Percentiles rank a stretch among this genome's conserved stretches.
These are phyloP conservation scores for Cladosporium sp. DNA, from an alignment of 2,329 filamentous ascomycete species.

Conservation along the genomic window DNA sequence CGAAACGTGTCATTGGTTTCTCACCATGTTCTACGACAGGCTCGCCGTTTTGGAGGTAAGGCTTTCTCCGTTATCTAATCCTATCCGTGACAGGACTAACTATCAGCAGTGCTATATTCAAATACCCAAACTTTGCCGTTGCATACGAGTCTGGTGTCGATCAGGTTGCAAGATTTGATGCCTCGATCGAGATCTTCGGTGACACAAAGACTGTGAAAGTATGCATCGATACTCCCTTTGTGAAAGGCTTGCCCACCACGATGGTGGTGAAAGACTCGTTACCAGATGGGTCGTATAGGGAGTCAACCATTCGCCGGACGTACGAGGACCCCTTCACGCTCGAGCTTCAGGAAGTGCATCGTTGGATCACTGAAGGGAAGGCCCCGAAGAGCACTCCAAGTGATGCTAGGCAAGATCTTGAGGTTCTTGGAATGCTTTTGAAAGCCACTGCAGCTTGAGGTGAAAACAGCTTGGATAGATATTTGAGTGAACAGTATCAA, in stretches of 20 bases:
- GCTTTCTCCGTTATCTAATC: neutral
- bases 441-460: neutral
- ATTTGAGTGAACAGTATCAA: too few relatives aligned
- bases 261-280: conserved; percentile 40
- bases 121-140: conserved; percentile 45
- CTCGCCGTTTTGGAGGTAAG: conserved; percentile 15
- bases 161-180: conserved; percentile 47
- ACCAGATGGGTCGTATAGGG: conserved; percentile 7
- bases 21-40: conserved; percentile 33
- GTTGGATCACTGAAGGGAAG: conserved; percentile 30
- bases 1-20: conserved; percentile 37
- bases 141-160: conserved; percentile 54
- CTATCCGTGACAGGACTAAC: neutral
- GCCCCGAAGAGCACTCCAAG: conserved; percentile 33
- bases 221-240: conserved; percentile 51
- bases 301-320: conserved; percentile 28
- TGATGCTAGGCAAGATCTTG: conserved; percentile 36
- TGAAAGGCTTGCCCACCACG: conserved; percentile 48
- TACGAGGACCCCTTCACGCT: conserved; percentile 42
- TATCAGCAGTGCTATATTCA: conserved; percentile 36
- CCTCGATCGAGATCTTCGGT: conserved; percentile 48
- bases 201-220: conserved; percentile 49
- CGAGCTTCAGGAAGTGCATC: conserved; percentile 35
- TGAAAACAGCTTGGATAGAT: too few relatives aligned
- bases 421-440: conserved; percentile 14